Evolutionary conservation across 306 rosid species (phyloP), one percentile per base, ranked within the genome.

Genomic region (Trifolium subterraneum): DNA sequence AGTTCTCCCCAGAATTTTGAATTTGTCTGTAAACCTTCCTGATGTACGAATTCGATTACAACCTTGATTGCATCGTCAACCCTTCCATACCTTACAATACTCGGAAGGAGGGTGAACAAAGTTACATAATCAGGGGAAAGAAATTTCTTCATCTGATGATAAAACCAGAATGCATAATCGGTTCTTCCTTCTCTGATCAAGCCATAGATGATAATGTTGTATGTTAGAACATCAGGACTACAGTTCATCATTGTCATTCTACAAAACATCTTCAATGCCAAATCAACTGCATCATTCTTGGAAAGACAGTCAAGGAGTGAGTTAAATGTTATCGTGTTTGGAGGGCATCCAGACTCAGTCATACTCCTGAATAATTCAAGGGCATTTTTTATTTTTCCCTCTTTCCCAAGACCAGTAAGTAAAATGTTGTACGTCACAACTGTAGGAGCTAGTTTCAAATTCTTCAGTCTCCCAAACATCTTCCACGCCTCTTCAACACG

Each of bases 381-480:
- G 52, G 86, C 88, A 52, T 82, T 82, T 23, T 45, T 66, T 79
- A 93, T 70, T 79, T 78, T 88, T 50, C 97, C 93, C 54, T 90
- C 96, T 81, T 86, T 93, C 81, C 98, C 90, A 44, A 93, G 83
- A 72, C 93, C 96, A 50, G 89, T 77, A 27, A 94, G 91, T 78
- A 94, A 79, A 20, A 96, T 94, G 81, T 94, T 94, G 88, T 88
- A 94, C 25, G 97, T 94, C 72, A 94, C 98, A 73, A 90, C 91
- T 13, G 97, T 88, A 18, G 96, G 98, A 84, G 85, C 71, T 77
- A 94, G 88, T 81, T 86, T 86, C 93, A 87, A 87, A 71, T 79
- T 89, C 90, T 94, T 90, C 89, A 94, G 79, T 84, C 91, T 82
- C 66, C 79, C n/a, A 78, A 87, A 91, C 96, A 88, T 90, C 77